phyloP scores from a whole-genome alignment of 1,139 yeast genomes.

The Suhomyces maxii region DNA sequence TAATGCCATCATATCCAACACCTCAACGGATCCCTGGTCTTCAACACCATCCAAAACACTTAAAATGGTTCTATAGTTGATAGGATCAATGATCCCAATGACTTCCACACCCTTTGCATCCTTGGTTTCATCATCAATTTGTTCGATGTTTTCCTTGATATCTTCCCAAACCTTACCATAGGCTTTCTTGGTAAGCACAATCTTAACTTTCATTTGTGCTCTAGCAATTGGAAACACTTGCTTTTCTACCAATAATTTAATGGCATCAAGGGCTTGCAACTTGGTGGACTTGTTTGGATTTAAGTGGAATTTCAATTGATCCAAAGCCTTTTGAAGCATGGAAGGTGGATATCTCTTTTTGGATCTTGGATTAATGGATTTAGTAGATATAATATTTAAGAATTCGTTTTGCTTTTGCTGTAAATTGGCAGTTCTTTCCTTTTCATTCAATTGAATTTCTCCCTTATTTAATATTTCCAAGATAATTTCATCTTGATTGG shows the following conservation, averaged over 20 bases:
- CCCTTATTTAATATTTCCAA: slow-evolving; percentile 83
- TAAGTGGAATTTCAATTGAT: slow-evolving; percentile 78
- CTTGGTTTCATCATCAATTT: slow-evolving; percentile 53
- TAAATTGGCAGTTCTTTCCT: slow-evolving; percentile 79
- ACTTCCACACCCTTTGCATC: slow-evolving; percentile 56
- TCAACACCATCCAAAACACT: slow-evolving; percentile 60
- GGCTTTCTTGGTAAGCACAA: slow-evolving; percentile 52
- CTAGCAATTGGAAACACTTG: slow-evolving; percentile 92
- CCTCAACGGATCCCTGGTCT: slow-evolving; percentile 73
- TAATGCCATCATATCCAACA: slow-evolving; percentile 81
- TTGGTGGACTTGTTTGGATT: slow-evolving; percentile 81
- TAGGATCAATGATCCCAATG: slow-evolving; percentile 83
- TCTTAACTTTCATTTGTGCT: slow-evolving; percentile 86
- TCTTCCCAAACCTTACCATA: slow-evolving; percentile 45
- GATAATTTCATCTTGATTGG: slow-evolving; percentile 72
- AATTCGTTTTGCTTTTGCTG: slow-evolving; percentile 82
- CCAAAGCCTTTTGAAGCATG: slow-evolving; percentile 85
- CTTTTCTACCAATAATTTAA: slow-evolving; percentile 68
- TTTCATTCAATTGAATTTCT: slow-evolving; percentile 91
- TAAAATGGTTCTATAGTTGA: slow-evolving; percentile 69
- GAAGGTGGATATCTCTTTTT: slow-evolving; percentile 92
- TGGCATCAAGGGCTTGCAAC: slow-evolving; percentile 89
- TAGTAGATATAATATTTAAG: slow-evolving; percentile 78
- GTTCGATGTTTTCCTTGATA: slow-evolving; percentile 51
- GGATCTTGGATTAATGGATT: slow-evolving; percentile 86